Evolutionary conservation across 2,329 filamentous ascomycete species (phyloP), one percentile per base, ranked within the genome.

Genomic region (Penicillium sp.): DNA sequence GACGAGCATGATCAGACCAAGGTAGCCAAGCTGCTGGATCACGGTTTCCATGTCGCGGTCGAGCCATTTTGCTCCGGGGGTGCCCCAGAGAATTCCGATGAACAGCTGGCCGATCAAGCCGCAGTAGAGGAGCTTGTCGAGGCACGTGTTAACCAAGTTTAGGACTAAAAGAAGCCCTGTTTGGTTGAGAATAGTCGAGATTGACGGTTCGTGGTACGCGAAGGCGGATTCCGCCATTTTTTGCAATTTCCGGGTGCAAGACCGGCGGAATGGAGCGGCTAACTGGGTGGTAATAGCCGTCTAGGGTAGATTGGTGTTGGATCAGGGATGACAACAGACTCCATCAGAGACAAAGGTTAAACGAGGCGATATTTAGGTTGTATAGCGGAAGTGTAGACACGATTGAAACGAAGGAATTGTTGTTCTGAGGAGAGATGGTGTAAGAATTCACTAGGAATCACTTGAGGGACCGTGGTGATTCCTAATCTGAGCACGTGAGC

Each of bases 71-170:
- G 81, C 84, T 1, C 88, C 89, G 0, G 90, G 90, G 0, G 83
- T 84, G 8, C 90, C 90, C 85, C 85, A 93, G 8, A 87, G 84
- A 8, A 92, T 84, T 13, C 90, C 91, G 19, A 92, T 73, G 7
- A 92, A 78, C 15, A 93, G 82, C 68, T 93, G 89, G 0, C 90
- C 91, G 7, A 93, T 77, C 0, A 93, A 82, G 0, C 90, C 90
- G 69, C 90, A 92, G 72, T 89, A 91, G 0, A 91, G 70, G 0
- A 86, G 66, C 15, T 76, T 80, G 67, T 92, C 85, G 1, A 92
- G 80, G 0, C 82, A 69, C 59, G 79, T 79, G 64, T 88, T 87
- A 63, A 85, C 67, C 6, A 84, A 49, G 66, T 91, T 91, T 49
- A 91, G 81, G 0, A 86, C 71, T 0, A 91, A 70, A 0, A 92